phyloP scores from a whole-genome alignment of 2,329 filamentous ascomycete species.

The Trichophaea hybrida region DNA sequence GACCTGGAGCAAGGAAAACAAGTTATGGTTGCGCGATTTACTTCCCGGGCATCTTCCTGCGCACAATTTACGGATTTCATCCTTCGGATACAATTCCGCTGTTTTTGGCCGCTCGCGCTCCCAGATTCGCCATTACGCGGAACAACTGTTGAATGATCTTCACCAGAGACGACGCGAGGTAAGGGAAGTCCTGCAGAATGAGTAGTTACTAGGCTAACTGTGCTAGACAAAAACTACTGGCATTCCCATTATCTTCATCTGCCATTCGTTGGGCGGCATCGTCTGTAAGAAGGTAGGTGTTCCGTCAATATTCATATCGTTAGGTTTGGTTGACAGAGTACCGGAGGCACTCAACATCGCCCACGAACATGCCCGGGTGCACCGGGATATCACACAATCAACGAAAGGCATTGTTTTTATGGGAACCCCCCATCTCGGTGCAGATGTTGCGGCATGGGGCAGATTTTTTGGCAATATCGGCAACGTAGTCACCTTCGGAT shows the following conservation, averaged over 20 bases:
- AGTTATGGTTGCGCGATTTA: too few species aligned
- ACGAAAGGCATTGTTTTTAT: slow-evolving; percentile 65
- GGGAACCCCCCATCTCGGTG: slow-evolving; percentile 60
- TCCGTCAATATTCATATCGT: not conserved
- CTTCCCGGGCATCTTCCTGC: too few species aligned
- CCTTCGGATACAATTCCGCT: too few species aligned
- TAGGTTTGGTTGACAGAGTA: not conserved
- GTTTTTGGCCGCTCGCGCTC: not conserved
- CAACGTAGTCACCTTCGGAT: not conserved
- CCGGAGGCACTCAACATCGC: slow-evolving; percentile 47
- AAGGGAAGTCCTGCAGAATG: not conserved
- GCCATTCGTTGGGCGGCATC: slow-evolving; percentile 59
- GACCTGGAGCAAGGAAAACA: too few species aligned
- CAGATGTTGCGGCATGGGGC: slow-evolving; percentile 30
- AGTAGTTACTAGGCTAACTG: too few species aligned
- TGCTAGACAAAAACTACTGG: slow-evolving; percentile 34
- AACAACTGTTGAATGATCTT: not conserved
- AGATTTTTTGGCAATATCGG: not conserved
- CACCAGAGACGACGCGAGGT: not conserved
- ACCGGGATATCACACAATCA: slow-evolving; percentile 36
- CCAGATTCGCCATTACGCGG: not conserved
- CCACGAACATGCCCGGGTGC: slow-evolving; percentile 35
- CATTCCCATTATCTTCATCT: slow-evolving; percentile 62
- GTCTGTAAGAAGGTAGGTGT: slow-evolving; percentile 45
- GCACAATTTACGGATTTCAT: too few species aligned